phyloP scores from a whole-genome alignment of 805 yeast species.

The Cyberlindnera euphorbiae region DNA sequence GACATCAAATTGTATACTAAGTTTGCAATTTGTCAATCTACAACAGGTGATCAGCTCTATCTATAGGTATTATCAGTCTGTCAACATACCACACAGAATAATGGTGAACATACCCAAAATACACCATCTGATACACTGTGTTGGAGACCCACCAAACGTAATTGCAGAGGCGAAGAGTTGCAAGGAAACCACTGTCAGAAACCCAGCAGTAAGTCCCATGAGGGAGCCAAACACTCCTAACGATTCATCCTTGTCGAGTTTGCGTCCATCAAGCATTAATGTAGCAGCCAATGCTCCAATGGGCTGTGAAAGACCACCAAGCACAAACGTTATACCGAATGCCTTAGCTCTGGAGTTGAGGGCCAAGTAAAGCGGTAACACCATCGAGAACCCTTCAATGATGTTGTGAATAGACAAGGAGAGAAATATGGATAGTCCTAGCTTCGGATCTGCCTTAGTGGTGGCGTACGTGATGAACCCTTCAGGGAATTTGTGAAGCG shows the following conservation, averaged over 20 bases:
- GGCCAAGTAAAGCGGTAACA: constrained; percentile 81
- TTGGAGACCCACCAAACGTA: constrained; percentile 70
- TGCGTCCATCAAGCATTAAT: constrained; percentile 38
- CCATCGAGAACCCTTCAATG: constrained; percentile 92
- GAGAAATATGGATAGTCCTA: constrained; percentile 78
- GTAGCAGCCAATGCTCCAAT: constrained; percentile 78
- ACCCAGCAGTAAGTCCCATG: constrained; percentile 77
- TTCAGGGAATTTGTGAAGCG: constrained; percentile 91
- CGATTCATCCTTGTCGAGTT: constrained; percentile 29
- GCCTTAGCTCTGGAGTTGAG: constrained; percentile 60
- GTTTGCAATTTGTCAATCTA: too few species aligned
- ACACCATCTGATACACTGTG: constrained; percentile 53
- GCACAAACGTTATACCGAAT: constrained; percentile 52
- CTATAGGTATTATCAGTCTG: neutral
- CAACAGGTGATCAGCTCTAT: too few species aligned
- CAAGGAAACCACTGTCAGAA: constrained; percentile 71
- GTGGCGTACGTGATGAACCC: constrained; percentile 88
- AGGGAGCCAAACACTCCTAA: constrained; percentile 52
- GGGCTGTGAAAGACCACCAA: constrained; percentile 88
- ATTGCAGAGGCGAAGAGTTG: constrained; percentile 86
- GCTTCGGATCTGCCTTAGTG: constrained; percentile 54
- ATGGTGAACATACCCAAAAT: constrained; percentile 56
- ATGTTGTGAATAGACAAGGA: constrained; percentile 87
- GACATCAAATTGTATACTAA: too few species aligned
- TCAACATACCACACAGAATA: constrained; percentile 36